Evolutionary conservation across 176 grass and related monocot genomes (phyloP).

Genomic region (Cocos nucifera): DNA sequence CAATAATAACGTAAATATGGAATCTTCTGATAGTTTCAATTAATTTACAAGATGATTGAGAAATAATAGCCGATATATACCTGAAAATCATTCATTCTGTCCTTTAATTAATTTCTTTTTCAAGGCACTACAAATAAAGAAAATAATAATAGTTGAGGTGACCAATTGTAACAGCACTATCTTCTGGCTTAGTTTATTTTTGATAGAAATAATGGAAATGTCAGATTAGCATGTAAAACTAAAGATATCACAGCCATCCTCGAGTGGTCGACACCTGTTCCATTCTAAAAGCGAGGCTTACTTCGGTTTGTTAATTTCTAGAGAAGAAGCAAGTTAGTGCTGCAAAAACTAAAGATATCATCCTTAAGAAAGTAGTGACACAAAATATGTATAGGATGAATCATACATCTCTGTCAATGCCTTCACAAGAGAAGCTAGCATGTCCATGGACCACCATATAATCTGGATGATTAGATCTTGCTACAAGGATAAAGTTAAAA

Average conservation of each 20-base stretch:
- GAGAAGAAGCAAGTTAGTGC: neutral
- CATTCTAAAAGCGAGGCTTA: slow-evolving; percentile 54
- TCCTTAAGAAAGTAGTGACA: too few species aligned
- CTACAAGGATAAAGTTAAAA: too few species aligned
- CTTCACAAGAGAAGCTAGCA: too few species aligned
- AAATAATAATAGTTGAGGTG: neutral
- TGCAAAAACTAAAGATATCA: neutral
- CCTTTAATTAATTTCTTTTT: slow-evolving; percentile 90
- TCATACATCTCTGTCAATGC: slow-evolving; percentile 57
- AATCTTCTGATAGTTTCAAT: too few species aligned
- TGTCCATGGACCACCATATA: too few species aligned
- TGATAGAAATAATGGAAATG: neutral
- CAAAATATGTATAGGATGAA: slow-evolving; percentile 1
- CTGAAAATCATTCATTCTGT: slow-evolving; percentile 88
- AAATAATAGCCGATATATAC: slow-evolving; percentile 19
- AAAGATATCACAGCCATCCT: slow-evolving; percentile 59
- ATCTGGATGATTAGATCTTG: too few species aligned
- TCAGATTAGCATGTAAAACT: neutral
- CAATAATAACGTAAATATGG: too few species aligned
- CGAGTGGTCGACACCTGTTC: slow-evolving; percentile 69
- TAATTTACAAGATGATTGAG: too few species aligned
- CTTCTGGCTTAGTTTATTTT: neutral
- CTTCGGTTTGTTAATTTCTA: slow-evolving; percentile 66
- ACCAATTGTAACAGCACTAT: neutral
- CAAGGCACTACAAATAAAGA: slow-evolving; percentile 37